Conservation (phyloP, 108 stramenopile genomes). For the Stephanodiscus minutulus region DNA sequence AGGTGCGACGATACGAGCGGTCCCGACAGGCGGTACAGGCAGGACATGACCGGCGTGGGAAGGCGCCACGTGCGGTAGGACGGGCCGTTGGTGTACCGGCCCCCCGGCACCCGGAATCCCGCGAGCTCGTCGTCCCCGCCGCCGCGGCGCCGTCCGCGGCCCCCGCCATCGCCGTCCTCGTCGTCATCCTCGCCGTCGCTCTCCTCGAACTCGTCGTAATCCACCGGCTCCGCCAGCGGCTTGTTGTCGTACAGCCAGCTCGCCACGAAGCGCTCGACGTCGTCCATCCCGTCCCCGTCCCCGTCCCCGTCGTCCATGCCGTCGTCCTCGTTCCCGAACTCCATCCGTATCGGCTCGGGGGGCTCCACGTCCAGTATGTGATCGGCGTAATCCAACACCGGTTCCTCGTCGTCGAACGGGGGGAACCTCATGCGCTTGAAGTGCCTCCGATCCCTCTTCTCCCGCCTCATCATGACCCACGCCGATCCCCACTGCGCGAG, state of each 20-base stretch:
- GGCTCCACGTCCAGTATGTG: constrained; percentile 98
- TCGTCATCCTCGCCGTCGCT: constrained; percentile 75
- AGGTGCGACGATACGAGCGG: constrained; percentile 88
- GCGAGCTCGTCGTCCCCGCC: constrained; percentile 32
- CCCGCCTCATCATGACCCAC: constrained; percentile 99
- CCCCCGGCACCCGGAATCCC: constrained; percentile 55
- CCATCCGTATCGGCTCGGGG: constrained; percentile 84
- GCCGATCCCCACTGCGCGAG: constrained; percentile 98
- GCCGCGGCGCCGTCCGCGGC: constrained; percentile 4
- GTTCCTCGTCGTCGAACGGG: constrained; percentile 99
- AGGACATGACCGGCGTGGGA: constrained; percentile 93
- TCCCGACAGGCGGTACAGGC: constrained; percentile 92
- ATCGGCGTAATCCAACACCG: constrained; percentile 98
- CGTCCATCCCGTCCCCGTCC: constrained; percentile 65
- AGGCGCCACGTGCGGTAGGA: constrained; percentile 94
- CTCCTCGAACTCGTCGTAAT: constrained; percentile 51
- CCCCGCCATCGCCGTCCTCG: constrained; percentile 25
- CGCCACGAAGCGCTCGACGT: constrained; percentile 53
- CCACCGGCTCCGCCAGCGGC: constrained; percentile 69
- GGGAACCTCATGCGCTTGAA: constrained; percentile 99
- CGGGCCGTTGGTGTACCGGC: constrained; percentile 89
- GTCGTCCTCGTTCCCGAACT: constrained; percentile 69
- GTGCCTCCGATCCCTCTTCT: constrained; percentile 98
- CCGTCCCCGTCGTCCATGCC: constrained; percentile 64
- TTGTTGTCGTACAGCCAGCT: constrained; percentile 85